A percentile compares a stretch with the other conserved stretches of the same genome.
These are phyloP conservation scores for Paulownia fortunei DNA, from an alignment of 257 asterid species.

Conservation along the genomic window DNA sequence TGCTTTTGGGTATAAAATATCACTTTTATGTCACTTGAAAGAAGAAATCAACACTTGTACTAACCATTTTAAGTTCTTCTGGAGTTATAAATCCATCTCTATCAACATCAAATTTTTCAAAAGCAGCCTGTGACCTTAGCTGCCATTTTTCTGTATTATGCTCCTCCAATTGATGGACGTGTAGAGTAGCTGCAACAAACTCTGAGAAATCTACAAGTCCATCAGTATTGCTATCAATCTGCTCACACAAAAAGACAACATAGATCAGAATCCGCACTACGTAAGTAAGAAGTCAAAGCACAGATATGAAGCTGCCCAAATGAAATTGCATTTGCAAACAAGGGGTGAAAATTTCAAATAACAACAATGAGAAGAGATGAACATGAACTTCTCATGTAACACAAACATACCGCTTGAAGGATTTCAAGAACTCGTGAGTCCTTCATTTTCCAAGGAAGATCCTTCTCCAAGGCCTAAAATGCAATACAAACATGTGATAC, in stretches of 20 bases:
- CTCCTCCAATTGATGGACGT: conserved; percentile 94
- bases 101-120: conserved; percentile 92
- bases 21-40: neutral
- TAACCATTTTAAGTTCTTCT: conserved; percentile 90
- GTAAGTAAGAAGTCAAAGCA: neutral
- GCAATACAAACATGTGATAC: conserved; percentile 14
- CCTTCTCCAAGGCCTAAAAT: conserved; percentile 91
- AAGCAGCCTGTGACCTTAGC: conserved; percentile 81
- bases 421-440: conserved; percentile 93
- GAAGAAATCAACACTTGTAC: conserved; percentile 26
- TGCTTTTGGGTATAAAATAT: neutral
- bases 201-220: conserved; percentile 96
- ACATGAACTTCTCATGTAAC: neutral
- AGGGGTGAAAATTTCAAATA: neutral
- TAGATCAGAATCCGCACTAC: conserved; percentile 10
- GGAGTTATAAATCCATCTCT: conserved; percentile 91
- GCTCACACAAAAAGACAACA: conserved; percentile 39
- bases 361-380: neutral
- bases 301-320: neutral
- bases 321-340: neutral
- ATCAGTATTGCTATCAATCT: conserved; percentile 95
- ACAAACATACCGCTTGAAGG: conserved; percentile 86
- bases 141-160: conserved; percentile 87
- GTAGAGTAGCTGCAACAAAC: conserved; percentile 95
- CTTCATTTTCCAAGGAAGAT: conserved; percentile 98